Percentiles rank a stretch among this genome's conserved stretches.
These are phyloP conservation scores for Sordaria brevicollis DNA, from an alignment of 495 filamentous ascomycete genomes.

Conservation along the genomic window DNA sequence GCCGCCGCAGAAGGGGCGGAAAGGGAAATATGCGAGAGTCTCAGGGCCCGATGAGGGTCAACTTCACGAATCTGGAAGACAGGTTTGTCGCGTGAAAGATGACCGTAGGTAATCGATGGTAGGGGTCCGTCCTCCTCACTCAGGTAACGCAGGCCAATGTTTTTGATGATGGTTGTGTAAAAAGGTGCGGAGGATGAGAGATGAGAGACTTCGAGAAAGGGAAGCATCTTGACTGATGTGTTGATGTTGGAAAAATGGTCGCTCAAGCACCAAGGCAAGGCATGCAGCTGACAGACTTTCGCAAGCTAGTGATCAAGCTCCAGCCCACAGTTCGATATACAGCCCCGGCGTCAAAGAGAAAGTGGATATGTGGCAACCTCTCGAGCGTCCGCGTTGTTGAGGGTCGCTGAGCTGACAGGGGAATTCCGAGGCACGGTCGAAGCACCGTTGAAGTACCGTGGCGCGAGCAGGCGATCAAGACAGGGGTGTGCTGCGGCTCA, in stretches of 20 bases:
- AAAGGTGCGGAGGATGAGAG: constrained; percentile 71
- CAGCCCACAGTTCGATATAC: neutral
- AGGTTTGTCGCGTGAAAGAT: constrained; percentile 10
- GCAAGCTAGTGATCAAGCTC: neutral
- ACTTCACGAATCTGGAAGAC: constrained; percentile 33
- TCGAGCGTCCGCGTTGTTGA: neutral
- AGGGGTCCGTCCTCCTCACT: constrained; percentile 26
- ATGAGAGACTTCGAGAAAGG: constrained; percentile 53
- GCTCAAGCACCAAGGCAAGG: neutral
- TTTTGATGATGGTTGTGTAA: constrained; percentile 65
- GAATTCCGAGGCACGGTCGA: neutral
- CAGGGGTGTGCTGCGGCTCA: neutral
- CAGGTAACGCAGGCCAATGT: constrained; percentile 65
- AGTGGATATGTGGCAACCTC: neutral
- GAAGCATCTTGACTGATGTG: constrained; percentile 22
- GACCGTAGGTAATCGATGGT: constrained; percentile 23
- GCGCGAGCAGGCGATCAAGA: neutral
- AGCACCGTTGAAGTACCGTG: neutral
- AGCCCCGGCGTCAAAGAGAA: neutral
- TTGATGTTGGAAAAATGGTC: neutral
- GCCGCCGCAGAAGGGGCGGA: constrained; percentile 28
- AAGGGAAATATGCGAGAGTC: constrained; percentile 29
- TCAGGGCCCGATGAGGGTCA: constrained; percentile 13
- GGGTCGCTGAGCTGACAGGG: neutral
- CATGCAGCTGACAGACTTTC: neutral